These are phyloP conservation scores for Ceratobasidium sp. DNA, from an alignment of 1,284 basidiomycete species.

Conservation along the genomic window DNA sequence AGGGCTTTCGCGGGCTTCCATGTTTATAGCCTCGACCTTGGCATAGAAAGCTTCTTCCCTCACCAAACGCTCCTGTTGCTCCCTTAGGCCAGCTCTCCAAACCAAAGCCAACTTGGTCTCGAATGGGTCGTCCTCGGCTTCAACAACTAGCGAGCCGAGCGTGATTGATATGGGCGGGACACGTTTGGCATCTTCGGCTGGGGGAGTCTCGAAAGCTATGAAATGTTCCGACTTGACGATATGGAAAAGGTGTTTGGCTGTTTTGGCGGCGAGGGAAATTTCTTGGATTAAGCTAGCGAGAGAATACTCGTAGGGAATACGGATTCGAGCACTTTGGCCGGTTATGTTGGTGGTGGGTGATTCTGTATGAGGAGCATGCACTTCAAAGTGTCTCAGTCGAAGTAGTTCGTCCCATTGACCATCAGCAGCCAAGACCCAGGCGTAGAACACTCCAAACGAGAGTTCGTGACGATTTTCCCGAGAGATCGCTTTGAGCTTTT, in stretches of 20 bases:
- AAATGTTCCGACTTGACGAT: slow-evolving; percentile 66
- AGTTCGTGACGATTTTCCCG: slow-evolving; percentile 47
- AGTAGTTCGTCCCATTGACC: slow-evolving; percentile 84
- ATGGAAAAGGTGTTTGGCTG: slow-evolving; percentile 71
- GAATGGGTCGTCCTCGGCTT: slow-evolving; percentile 89
- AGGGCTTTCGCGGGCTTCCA: slow-evolving; percentile 50
- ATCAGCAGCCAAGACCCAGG: slow-evolving; percentile 61
- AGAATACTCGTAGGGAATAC: slow-evolving; percentile 84
- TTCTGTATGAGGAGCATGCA: slow-evolving; percentile 58
- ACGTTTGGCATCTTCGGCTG: slow-evolving; percentile 76
- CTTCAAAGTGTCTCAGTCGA: slow-evolving; percentile 71
- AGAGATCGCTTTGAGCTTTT: slow-evolving; percentile 45
- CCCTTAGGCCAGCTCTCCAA: slow-evolving; percentile 81
- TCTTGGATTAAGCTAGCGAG: slow-evolving; percentile 81
- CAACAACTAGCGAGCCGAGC: slow-evolving; percentile 74
- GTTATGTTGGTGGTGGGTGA: slow-evolving; percentile 60
- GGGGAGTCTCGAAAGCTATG: slow-evolving; percentile 67
- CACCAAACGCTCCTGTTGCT: slow-evolving; percentile 79
- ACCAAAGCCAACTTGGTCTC: slow-evolving; percentile 86
- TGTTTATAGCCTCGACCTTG: slow-evolving; percentile 75
- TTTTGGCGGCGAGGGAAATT: slow-evolving; percentile 73
- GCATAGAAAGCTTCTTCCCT: slow-evolving; percentile 86
- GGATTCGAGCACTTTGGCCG: slow-evolving; percentile 76
- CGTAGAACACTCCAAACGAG: slow-evolving; percentile 57
- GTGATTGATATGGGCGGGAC: slow-evolving; percentile 76